Evolutionary conservation across 2,329 filamentous ascomycete species (phyloP).

Genomic region (Colletotrichum camelliae): DNA sequence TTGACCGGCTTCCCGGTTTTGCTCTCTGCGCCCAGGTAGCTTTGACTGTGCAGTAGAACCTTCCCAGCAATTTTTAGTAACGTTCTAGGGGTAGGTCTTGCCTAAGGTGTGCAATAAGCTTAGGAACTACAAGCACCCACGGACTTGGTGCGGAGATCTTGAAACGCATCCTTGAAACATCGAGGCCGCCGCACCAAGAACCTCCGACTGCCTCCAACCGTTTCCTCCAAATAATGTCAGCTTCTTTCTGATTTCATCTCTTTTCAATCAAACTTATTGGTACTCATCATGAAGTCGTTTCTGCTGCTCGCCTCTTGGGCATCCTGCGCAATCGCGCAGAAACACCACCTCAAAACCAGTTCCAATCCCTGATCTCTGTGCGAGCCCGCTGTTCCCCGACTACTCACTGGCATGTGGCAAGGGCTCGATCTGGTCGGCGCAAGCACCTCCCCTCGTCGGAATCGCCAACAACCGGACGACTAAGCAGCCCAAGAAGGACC

Average conservation of each 20-base stretch:
- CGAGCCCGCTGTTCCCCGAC: constrained; percentile 10
- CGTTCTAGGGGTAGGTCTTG: not conserved
- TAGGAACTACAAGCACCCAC: not conserved
- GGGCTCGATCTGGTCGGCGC: not conserved
- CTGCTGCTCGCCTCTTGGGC: not conserved
- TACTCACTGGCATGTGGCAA: constrained; percentile 3
- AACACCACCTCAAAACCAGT: not conserved
- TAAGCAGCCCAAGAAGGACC: constrained; percentile 10
- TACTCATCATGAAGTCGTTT: not conserved
- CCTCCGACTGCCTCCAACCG: not conserved
- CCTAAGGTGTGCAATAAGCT: not conserved
- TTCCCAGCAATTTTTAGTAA: not conserved
- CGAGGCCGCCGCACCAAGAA: not conserved
- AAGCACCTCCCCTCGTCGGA: not conserved
- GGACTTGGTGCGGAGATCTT: constrained; percentile 8
- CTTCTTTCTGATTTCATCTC: not conserved
- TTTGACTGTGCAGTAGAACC: not conserved
- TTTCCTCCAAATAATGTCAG: not conserved
- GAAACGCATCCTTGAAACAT: constrained; percentile 22
- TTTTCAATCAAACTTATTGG: not conserved
- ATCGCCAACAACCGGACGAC: not conserved
- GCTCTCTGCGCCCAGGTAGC: rapidly evolving
- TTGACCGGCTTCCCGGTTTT: not conserved
- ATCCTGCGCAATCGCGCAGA: not conserved
- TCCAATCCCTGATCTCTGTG: not conserved